Evolutionary conservation across 2,329 filamentous ascomycete genomes (phyloP).

Genomic region (Diplodia corticola): DNA sequence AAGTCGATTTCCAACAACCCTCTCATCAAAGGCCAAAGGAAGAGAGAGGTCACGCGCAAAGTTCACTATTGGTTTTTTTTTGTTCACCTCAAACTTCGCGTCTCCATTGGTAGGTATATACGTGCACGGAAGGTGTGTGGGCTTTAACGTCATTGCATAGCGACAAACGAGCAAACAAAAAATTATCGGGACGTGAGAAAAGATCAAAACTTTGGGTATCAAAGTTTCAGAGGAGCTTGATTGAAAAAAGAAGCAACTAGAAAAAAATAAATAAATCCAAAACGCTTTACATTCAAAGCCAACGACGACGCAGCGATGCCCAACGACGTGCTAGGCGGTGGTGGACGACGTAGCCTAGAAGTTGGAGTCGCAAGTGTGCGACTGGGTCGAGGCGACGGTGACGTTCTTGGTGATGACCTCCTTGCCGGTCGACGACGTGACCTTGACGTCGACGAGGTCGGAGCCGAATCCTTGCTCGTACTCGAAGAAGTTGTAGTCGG

Average conservation of each 20-base stretch:
- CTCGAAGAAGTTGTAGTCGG: conserved; percentile 61
- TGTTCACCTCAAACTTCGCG: conserved; percentile 4
- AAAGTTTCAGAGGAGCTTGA: neutral
- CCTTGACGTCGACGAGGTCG: conserved; percentile 54
- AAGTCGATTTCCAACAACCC: neutral
- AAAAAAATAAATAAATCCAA: neutral
- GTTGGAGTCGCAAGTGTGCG: conserved; percentile 36
- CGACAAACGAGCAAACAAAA: neutral
- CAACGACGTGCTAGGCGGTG: neutral
- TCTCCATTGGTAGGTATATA: conserved; percentile 17
- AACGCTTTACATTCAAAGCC: neutral
- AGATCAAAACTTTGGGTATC: neutral
- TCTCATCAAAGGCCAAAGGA: neutral
- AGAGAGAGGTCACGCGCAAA: neutral
- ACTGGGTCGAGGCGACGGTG: conserved; percentile 39
- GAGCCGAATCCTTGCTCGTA: conserved; percentile 58
- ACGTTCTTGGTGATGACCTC: conserved; percentile 55
- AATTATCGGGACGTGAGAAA: conserved; percentile 8
- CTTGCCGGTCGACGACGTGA: conserved; percentile 56
- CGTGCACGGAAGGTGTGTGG: neutral
- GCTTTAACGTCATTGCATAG: conserved; percentile 2
- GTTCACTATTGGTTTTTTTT: too few species aligned
- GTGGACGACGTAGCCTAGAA: conserved; percentile 32
- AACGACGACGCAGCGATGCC: neutral
- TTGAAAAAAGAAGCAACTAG: neutral